Conservation (phyloP, 2,329 filamentous ascomycete genomes). For the Arthroderma sp. region DNA sequence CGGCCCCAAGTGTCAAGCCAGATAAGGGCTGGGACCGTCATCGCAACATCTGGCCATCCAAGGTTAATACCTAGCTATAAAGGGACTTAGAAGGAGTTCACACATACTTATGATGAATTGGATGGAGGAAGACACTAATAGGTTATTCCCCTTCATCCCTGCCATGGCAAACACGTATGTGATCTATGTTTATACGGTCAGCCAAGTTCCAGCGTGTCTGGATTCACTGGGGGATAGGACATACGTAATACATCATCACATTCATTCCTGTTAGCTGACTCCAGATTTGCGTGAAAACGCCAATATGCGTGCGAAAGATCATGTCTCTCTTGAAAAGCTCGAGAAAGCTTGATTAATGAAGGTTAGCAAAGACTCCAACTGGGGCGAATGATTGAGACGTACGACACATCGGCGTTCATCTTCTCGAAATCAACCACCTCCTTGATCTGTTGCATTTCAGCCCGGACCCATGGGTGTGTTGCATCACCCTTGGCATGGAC, state of each 20-base stretch:
- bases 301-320: constrained; percentile 45
- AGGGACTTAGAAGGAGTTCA: too few relatives aligned
- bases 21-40: constrained; percentile 38
- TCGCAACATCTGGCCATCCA: constrained; percentile 29
- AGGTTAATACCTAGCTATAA: not conserved
- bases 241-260: constrained; percentile 25
- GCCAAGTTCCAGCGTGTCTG: too few relatives aligned
- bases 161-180: constrained; percentile 58
- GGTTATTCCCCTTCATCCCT: constrained; percentile 43
- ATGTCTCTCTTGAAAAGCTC: constrained; percentile 36
- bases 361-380: too few relatives aligned
- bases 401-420: too few relatives aligned
- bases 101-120: constrained; percentile 56
- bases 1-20: constrained; percentile 39
- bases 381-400: too few relatives aligned
- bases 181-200: constrained; percentile 4
- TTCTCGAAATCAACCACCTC: constrained; percentile 1
- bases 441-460: constrained; percentile 44
- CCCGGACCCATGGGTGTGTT: constrained; percentile 34
- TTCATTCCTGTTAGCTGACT: constrained; percentile 36
- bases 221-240: constrained; percentile 21
- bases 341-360: too few relatives aligned
- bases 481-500: constrained; percentile 42
- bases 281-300: constrained; percentile 45
- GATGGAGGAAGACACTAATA: constrained; percentile 53